A percentile compares a stretch with the other conserved stretches of the same genome.
Conservation (phyloP, 2,329 filamentous ascomycete species). For the Claviceps arundinis region DNA sequence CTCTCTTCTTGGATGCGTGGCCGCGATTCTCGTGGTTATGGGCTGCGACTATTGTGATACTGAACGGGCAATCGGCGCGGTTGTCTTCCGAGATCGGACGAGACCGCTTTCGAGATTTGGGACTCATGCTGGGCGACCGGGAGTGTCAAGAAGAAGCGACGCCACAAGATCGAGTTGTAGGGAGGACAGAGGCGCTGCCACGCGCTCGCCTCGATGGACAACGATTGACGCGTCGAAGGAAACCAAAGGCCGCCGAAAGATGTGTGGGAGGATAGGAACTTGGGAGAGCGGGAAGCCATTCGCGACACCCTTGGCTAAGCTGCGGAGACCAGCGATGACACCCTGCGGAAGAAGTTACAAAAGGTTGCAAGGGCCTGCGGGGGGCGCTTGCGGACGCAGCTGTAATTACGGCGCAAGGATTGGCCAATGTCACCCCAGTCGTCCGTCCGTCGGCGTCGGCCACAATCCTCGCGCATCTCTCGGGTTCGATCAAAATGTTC, state of each 20-base stretch:
- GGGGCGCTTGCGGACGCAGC: background rate
- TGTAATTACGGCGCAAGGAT: background rate
- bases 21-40: slow-evolving; percentile 21
- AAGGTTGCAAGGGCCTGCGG: background rate
- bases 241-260: background rate
- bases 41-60: slow-evolving; percentile 21
- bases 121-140: slow-evolving; percentile 11
- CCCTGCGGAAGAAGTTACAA: background rate
- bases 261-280: background rate
- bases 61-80: slow-evolving; percentile 44
- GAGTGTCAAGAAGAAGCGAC: background rate
- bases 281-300: slow-evolving; percentile 6
- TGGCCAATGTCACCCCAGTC: background rate
- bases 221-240: background rate
- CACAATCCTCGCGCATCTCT: background rate
- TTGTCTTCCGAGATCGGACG: slow-evolving; percentile 35
- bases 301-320: slow-evolving; percentile 4
- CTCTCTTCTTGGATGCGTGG: slow-evolving; percentile 33
- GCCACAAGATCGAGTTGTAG: slow-evolving; percentile 1
- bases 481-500: background rate
- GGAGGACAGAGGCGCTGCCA: slow-evolving; percentile 2
- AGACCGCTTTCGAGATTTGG: slow-evolving; percentile 36
- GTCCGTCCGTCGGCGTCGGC: background rate
- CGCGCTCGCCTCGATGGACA: slow-evolving; percentile 1
- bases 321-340: background rate